Percentiles rank a stretch among this genome's conserved stretches.
These are phyloP conservation scores for Erigeron canadensis DNA, from an alignment of 129 eudicot genomes.

Conservation along the genomic window DNA sequence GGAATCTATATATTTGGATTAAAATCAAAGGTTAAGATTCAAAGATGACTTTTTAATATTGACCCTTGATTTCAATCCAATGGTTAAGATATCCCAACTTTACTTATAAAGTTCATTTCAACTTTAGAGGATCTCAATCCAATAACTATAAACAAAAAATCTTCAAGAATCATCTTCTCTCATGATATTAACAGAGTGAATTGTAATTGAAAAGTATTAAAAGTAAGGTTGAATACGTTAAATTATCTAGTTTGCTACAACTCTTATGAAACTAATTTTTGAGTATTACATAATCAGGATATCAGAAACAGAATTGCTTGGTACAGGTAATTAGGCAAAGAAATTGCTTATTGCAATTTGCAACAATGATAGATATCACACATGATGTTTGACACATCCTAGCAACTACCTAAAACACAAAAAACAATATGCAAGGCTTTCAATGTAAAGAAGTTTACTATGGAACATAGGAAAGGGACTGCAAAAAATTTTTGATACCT, in stretches of 20 bases:
- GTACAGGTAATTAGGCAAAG: no score
- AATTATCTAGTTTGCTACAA: background rate
- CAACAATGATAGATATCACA: background rate
- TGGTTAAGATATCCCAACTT: no score
- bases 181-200: background rate
- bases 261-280: background rate
- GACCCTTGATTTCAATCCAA: no score
- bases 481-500: constrained; percentile 25
- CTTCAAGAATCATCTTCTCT: background rate
- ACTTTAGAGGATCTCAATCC: no score
- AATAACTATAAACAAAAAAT: background rate
- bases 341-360: background rate
- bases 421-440: background rate
- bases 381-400: no score
- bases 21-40: no score
- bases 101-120: no score
- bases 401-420: no score
- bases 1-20: no score
- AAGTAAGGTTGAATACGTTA: background rate
- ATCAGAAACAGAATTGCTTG: background rate
- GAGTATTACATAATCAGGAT: background rate
- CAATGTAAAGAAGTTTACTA: background rate
- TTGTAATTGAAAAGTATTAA: background rate
- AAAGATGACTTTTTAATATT: no score
- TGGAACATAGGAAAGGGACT: background rate